Evolutionary conservation across 106 monocot species (phyloP), one percentile per base, ranked within the genome.

Genomic region (Narthecium ossifragum): DNA sequence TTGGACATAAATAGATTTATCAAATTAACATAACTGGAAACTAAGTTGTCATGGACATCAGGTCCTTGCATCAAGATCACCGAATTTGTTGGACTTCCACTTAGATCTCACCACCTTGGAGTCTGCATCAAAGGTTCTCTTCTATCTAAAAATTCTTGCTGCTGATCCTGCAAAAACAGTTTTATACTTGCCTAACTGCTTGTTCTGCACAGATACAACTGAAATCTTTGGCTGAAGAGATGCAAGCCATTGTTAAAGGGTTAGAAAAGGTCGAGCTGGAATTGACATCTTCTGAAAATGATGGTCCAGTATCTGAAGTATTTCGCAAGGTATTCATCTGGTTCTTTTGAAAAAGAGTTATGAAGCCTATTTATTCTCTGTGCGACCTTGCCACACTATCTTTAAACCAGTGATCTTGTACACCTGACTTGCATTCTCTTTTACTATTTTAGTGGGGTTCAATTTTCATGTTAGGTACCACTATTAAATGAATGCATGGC

Each of bases 41-140:
- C 31, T 46, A 29, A 40, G 2, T 59, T 68, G 3, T 46, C 21
- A 64, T 61, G 46, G 26, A 52, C 43, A 46, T 66, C 78, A 96
- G 96, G 90, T 84, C 49, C 78, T 96, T 84, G 86, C 86, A 31
- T 70, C 83, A 60, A 83, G 65, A 51, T 86, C 90, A 53, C 60
- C 90, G 39, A 68, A 86, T 62, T 80, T 96, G 71, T 62, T 96
- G 57, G 76, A 90, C 69, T 96, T 96, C 59, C 71, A 96, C 51
- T 78, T 62, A 66, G 79, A 75, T 76, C 80, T 96, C 55, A 53
- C 52, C 57, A 90, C 78, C 58, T 74, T 96, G 61, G 96, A 90
- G 76, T 53, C 79, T 78, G 80, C 96, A 73, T 80, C 90, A 61
- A 96, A 90, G 86, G 96, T 96, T 52, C 83, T 77, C 12, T 51